Evolutionary conservation across 2,329 filamentous ascomycete genomes (phyloP).

Genomic region (Diaporthe helianthi): DNA sequence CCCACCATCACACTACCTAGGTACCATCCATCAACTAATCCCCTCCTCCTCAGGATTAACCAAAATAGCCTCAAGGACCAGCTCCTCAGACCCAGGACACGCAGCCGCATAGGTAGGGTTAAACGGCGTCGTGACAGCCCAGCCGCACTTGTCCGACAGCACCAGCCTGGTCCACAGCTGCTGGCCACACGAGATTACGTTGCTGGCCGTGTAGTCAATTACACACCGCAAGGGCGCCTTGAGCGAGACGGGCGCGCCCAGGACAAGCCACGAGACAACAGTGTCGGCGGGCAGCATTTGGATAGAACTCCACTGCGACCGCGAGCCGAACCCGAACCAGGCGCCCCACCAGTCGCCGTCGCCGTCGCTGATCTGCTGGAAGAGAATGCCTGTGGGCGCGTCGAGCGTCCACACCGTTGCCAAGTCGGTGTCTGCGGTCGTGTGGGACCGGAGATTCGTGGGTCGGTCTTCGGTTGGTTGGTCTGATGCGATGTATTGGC

Average conservation of each 20-base stretch:
- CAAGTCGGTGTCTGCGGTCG: background rate
- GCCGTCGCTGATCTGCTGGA: background rate
- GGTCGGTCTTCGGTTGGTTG: background rate
- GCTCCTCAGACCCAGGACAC: background rate
- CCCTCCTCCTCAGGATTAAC: background rate
- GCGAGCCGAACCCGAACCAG: background rate
- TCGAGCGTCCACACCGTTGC: constrained; percentile 1
- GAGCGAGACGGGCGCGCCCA: too few species aligned
- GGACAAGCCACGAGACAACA: background rate
- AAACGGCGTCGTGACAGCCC: background rate
- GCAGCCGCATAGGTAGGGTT: background rate
- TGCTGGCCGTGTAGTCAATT: background rate
- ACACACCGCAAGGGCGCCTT: background rate
- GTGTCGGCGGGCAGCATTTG: background rate
- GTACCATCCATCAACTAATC: too few species aligned
- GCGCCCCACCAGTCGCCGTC: background rate
- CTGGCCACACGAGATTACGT: background rate
- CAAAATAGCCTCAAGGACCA: background rate
- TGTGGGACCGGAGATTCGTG: background rate
- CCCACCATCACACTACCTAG: too few species aligned
- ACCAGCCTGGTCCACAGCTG: background rate
- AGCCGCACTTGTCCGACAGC: background rate
- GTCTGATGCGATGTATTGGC: background rate
- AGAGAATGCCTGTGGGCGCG: background rate
- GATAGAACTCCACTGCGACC: background rate